Conservation (phyloP, 257 asterid species). For the Solanum raphanifolium region DNA sequence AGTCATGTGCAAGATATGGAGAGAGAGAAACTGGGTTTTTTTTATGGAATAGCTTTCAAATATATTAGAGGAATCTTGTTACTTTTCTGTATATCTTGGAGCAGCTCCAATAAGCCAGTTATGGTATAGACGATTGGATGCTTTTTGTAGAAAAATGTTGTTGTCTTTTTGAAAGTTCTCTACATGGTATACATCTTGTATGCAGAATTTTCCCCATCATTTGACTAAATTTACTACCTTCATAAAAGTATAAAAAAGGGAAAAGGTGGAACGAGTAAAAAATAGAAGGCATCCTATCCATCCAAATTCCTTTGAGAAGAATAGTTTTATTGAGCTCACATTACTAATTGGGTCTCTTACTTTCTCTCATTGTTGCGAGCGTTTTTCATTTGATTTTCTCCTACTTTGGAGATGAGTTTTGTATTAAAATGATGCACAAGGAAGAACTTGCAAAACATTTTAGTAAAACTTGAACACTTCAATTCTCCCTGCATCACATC, state of each 20-base stretch:
- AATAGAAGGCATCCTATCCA: neutral
- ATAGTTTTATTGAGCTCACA: neutral
- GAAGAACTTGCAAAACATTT: neutral
- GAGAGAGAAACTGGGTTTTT: neutral
- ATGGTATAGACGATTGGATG: neutral
- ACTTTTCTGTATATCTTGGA: neutral
- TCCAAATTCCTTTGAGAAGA: neutral
- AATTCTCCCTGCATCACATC: neutral
- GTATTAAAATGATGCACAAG: neutral
- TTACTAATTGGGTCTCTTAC: neutral
- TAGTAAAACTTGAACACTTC: neutral
- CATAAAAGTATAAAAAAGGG: neutral
- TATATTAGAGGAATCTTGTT: neutral
- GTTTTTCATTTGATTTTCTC: neutral
- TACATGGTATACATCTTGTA: neutral
- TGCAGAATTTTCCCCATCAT: neutral
- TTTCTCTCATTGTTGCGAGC: neutral
- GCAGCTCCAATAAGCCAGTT: neutral
- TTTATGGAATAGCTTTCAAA: neutral
- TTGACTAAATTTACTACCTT: neutral
- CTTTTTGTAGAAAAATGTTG: neutral
- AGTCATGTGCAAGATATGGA: neutral
- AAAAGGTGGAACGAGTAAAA: neutral
- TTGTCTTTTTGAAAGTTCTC: neutral
- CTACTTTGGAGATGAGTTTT: neutral